These are phyloP conservation scores for Erythrophleum ivorense DNA, from an alignment of 331 rosid genomes.

Conservation along the genomic window DNA sequence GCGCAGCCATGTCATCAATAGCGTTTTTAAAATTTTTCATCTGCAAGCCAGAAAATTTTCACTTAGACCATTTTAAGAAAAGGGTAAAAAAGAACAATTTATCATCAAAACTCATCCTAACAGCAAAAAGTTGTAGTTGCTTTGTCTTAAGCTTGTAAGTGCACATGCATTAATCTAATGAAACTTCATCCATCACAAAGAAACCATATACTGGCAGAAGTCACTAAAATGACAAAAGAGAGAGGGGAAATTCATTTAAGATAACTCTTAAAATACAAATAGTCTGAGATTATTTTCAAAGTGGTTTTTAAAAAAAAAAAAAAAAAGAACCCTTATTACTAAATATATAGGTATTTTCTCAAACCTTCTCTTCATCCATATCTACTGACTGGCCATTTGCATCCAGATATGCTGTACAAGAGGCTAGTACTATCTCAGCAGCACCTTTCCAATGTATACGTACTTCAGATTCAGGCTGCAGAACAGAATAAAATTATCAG, in stretches of 20 bases:
- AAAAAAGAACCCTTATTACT: neutral
- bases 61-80: constrained; percentile 9
- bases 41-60: constrained; percentile 52
- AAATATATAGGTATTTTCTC: constrained; percentile 32
- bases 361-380: constrained; percentile 86
- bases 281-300: constrained; percentile 1
- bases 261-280: neutral
- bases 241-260: neutral
- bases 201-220: constrained; percentile 6
- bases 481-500: constrained; percentile 6
- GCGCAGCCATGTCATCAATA: constrained; percentile 88
- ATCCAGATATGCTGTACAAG: constrained; percentile 68
- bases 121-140: neutral
- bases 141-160: neutral
- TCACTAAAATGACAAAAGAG: constrained; percentile 8
- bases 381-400: constrained; percentile 49
- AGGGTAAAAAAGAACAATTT: neutral
- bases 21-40: constrained; percentile 59
- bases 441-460: constrained; percentile 99
- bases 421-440: constrained; percentile 86
- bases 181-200: neutral
- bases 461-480: constrained; percentile 68
- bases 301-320: neutral
- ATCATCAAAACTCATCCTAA: neutral
- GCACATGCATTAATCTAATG: neutral